phyloP scores from a whole-genome alignment of 148 eudicot genomes.

The Spergularia marina region DNA sequence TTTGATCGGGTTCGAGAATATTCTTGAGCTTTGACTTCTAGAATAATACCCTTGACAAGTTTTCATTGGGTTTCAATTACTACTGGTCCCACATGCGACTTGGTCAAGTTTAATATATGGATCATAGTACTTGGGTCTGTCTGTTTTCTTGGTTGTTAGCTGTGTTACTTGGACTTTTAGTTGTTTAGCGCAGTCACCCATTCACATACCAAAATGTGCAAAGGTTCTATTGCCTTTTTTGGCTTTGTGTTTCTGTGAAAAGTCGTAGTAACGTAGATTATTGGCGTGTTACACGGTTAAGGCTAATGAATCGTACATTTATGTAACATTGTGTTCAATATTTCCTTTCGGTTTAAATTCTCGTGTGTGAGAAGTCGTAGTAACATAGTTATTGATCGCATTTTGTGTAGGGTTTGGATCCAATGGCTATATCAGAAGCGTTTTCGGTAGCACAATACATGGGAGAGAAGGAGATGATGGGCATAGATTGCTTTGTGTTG shows the following conservation, averaged over 20 bases:
- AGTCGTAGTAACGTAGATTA: not conserved
- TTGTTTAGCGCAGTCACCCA: not conserved
- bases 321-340: no score
- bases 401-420: conserved; percentile 72
- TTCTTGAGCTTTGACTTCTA: not conserved
- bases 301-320: no score
- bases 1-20: no score
- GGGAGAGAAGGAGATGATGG: conserved; percentile 76
- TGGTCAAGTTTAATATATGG: conserved; percentile 2
- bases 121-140: not conserved
- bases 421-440: conserved; percentile 63
- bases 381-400: not conserved
- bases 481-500: conserved; percentile 68
- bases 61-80: not conserved
- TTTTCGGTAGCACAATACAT: conserved; percentile 83
- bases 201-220: conserved; percentile 13
- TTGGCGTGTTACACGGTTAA: no score
- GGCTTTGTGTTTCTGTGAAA: not conserved
- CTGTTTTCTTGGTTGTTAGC: conserved; percentile 4
- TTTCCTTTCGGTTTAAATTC: not conserved
- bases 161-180: conserved; percentile 10
- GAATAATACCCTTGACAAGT: not conserved
- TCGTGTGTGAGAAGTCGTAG: not conserved
- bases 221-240: not conserved
- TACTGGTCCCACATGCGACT: conserved; percentile 14